These are phyloP conservation scores for Pestalotiopsis sp. DNA, from an alignment of 2,329 filamentous ascomycete species.

Conservation along the genomic window DNA sequence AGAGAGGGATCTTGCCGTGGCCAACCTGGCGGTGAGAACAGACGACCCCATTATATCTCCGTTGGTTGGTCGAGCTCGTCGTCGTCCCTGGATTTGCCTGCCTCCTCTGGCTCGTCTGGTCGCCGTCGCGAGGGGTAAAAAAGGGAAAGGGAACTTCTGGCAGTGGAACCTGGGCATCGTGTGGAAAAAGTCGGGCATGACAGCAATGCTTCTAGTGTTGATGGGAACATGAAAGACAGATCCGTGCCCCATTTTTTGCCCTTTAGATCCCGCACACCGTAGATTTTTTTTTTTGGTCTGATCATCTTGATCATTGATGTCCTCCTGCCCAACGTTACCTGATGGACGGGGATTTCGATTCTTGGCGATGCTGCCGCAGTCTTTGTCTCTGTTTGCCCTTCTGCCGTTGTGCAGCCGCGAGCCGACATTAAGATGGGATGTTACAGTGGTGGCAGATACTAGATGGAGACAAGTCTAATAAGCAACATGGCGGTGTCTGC, in stretches of 20 bases:
- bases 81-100: no score
- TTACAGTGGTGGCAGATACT: not conserved
- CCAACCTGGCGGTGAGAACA: not conserved
- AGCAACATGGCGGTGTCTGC: not conserved
- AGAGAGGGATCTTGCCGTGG: not conserved
- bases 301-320: not conserved
- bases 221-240: not conserved
- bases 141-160: no score
- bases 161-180: no score
- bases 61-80: no score
- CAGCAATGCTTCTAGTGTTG: not conserved
- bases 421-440: not conserved
- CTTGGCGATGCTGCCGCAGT: not conserved
- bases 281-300: not conserved
- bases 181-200: no score
- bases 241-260: not conserved
- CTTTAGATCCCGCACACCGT: not conserved
- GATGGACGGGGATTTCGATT: not conserved
- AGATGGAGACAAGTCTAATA: not conserved
- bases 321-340: not conserved
- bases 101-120: no score
- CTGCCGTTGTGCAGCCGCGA: not conserved
- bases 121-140: no score
- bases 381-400: not conserved
- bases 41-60: not conserved